phyloP scores from a whole-genome alignment of 805 yeast species.

The Pichia ethanolica region DNA sequence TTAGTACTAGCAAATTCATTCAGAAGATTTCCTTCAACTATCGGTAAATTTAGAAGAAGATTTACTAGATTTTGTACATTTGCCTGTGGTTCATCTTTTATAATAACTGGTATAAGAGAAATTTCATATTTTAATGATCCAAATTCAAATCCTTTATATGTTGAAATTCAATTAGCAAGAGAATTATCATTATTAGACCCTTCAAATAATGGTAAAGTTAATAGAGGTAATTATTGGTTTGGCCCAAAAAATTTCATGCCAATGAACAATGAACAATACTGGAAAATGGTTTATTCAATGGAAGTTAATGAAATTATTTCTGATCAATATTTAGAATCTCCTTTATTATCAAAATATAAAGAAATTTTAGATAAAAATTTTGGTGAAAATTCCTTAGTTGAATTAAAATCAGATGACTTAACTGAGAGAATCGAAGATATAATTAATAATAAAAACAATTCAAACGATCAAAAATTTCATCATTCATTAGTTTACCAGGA shows the following conservation, averaged over 20 bases:
- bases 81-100: constrained; percentile 13
- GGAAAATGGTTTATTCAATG: constrained; percentile 20
- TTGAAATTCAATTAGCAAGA: constrained; percentile 23
- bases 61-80: constrained; percentile 10
- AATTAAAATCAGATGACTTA: constrained; percentile 2
- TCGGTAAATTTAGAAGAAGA: constrained; percentile 6
- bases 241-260: constrained; percentile 44
- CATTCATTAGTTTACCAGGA: background rate
- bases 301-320: constrained; percentile 14
- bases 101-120: constrained; percentile 14
- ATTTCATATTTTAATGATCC: constrained; percentile 11
- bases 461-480: background rate
- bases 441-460: constrained; percentile 1
- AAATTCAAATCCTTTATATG: constrained; percentile 20
- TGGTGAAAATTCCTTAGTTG: background rate
- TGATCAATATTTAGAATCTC: constrained; percentile 13
- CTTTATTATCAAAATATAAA: constrained; percentile 10
- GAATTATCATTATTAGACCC: constrained; percentile 17
- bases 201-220: constrained; percentile 27
- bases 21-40: constrained; percentile 5
- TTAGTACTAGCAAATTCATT: constrained; percentile 10
- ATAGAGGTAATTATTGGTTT: constrained; percentile 37
- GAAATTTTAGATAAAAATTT: constrained; percentile 4
- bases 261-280: constrained; percentile 29
- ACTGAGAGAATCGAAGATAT: constrained; percentile 10